These are phyloP conservation scores for Chimonanthus salicifolius DNA, from an alignment of 164 flowering plant genomes.

Conservation along the genomic window DNA sequence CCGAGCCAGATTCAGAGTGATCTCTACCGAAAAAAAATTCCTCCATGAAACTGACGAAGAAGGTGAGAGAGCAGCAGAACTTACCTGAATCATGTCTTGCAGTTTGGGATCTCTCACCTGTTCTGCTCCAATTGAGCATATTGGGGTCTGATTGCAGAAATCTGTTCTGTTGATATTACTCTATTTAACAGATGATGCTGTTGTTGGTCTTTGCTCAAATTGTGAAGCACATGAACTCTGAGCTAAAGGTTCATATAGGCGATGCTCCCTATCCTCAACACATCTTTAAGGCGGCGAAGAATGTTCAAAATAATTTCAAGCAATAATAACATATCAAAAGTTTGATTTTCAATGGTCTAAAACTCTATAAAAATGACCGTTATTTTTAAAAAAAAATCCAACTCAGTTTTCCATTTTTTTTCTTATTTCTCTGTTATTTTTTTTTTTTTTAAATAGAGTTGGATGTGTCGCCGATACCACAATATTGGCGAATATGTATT, in stretches of 20 bases:
- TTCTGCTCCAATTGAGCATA: not conserved
- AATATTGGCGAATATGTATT: no score
- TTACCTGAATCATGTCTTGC: not conserved
- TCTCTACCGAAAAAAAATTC: not conserved
- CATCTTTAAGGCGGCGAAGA: conserved; percentile 11
- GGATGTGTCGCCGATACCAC: no score
- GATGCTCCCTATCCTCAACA: not conserved
- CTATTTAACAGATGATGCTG: not conserved
- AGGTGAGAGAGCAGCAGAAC: not conserved
- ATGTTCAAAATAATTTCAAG: conserved; percentile 7
- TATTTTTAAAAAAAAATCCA: no score
- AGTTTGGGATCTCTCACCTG: not conserved
- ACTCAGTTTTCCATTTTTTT: no score
- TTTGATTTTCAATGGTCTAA: no score
- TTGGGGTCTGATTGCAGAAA: not conserved
- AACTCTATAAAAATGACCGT: no score
- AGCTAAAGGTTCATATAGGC: not conserved
- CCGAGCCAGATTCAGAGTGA: no score
- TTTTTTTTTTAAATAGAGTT: no score
- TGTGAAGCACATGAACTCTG: not conserved
- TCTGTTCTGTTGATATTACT: not conserved
- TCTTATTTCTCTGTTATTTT: no score
- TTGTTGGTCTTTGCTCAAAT: not conserved
- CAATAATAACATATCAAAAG: not conserved
- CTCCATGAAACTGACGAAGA: not conserved